Percentiles rank a stretch among this genome's conserved stretches.
phyloP scores from a whole-genome alignment of 176 grass and related monocot genomes.

The Triticum urartu region DNA sequence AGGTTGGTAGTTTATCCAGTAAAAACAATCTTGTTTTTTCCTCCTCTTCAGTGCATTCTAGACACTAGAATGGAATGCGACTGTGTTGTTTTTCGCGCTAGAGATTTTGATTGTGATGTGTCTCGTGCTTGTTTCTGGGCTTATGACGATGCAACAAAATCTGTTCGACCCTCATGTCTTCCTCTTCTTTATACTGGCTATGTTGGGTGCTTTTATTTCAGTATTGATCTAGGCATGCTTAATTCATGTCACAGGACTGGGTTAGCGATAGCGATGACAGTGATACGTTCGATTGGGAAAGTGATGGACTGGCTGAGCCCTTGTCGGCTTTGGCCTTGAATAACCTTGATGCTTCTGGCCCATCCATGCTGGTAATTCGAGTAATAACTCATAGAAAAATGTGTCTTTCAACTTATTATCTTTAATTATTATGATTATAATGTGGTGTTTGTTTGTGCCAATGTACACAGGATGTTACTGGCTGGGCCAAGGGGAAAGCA shows the following conservation, averaged over 20 bases:
- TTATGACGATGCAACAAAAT: background rate
- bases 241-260: slow-evolving; percentile 35
- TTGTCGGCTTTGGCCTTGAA: background rate
- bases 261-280: slow-evolving; percentile 33
- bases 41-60: background rate
- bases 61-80: background rate
- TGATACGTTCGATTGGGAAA: slow-evolving; percentile 28
- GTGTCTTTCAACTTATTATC: background rate
- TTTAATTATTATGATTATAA: slow-evolving; percentile 19
- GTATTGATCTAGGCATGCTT: background rate
- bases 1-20: background rate
- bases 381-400: background rate
- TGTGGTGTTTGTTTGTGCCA: slow-evolving; percentile 18
- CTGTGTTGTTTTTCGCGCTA: background rate
- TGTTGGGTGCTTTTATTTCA: background rate
- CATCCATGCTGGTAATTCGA: background rate
- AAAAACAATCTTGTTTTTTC: background rate
- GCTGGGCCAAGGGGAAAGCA: background rate
- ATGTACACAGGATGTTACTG: slow-evolving; percentile 31
- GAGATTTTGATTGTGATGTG: background rate
- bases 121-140: background rate
- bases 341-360: slow-evolving; percentile 15
- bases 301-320: background rate
- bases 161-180: background rate
- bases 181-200: background rate